A percentile compares a stretch with the other conserved stretches of the same genome.
Evolutionary conservation across 2,329 filamentous ascomycete species (phyloP).

Genomic region (Colletotrichum camelliae): DNA sequence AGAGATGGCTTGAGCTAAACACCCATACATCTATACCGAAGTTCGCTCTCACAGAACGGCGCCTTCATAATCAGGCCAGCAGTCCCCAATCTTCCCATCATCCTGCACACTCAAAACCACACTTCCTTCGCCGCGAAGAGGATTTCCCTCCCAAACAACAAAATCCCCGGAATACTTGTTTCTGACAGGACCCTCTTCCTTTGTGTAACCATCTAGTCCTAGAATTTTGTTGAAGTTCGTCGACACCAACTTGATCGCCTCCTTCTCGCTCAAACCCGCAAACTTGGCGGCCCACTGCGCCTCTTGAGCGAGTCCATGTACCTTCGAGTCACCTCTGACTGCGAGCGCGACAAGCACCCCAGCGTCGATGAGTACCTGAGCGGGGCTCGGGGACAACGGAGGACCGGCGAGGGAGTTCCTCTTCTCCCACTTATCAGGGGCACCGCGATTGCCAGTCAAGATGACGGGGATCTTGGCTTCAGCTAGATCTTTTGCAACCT

Average conservation of each 20-base stretch:
- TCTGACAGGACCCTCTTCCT: background rate
- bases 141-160: conserved; percentile 47
- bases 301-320: conserved; percentile 42
- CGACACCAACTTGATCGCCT: conserved; percentile 41
- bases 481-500: conserved; percentile 43
- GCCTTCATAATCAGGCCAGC: background rate
- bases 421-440: conserved; percentile 38
- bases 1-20: no score
- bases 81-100: conserved; percentile 3
- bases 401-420: conserved; percentile 42
- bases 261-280: conserved; percentile 34
- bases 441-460: conserved; percentile 40
- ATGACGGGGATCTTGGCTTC: conserved; percentile 44
- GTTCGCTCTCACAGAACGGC: background rate
- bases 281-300: conserved; percentile 44
- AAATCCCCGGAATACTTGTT: conserved; percentile 32
- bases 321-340: conserved; percentile 36
- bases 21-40: no score
- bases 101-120: conserved; percentile 29
- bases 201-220: conserved; percentile 28
- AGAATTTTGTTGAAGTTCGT: conserved; percentile 46
- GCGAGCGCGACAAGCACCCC: background rate
- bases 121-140: conserved; percentile 41
- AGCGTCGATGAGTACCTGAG: conserved; percentile 17
- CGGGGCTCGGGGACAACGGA: conserved; percentile 42